phyloP scores from a whole-genome alignment of 2,329 filamentous ascomycete genomes.

The Alternaria sp. region DNA sequence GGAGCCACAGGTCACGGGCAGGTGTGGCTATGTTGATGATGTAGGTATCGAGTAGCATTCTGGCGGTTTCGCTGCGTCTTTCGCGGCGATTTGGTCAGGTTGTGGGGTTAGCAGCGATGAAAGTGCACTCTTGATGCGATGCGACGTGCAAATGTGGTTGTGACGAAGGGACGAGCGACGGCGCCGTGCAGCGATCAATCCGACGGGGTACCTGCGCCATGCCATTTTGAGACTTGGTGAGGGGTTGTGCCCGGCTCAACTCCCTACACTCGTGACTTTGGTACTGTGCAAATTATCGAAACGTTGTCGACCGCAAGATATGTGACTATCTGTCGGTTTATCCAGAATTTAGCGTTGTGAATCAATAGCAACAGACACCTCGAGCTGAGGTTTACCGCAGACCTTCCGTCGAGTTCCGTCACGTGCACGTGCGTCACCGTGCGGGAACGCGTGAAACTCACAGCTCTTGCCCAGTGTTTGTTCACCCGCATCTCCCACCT shows the following conservation, averaged over 20 bases:
- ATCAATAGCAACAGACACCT: not conserved
- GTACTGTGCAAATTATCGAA: not conserved
- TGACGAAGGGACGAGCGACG: conserved; percentile 27
- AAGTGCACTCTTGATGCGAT: conserved; percentile 22
- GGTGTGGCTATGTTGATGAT: conserved; percentile 38
- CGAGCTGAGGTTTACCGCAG: not conserved
- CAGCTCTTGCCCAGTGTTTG: not conserved
- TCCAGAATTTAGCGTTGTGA: not conserved
- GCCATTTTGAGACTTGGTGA: conserved; percentile 19
- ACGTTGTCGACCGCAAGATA: too few relatives aligned
- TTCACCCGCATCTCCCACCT: not conserved
- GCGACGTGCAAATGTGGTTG: conserved; percentile 27
- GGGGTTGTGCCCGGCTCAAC: conserved; percentile 15
- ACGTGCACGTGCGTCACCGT: not conserved
- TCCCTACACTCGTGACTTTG: conserved; percentile 15
- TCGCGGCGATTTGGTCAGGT: conserved; percentile 28
- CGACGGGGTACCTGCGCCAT: conserved; percentile 24
- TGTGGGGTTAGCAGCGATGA: conserved; percentile 33
- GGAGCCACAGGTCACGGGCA: conserved; percentile 27
- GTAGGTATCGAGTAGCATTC: conserved; percentile 19
- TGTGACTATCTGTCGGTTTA: not conserved
- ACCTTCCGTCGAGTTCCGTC: not conserved
- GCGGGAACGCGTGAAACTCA: not conserved
- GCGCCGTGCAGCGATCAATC: conserved; percentile 32
- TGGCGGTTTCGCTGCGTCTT: conserved; percentile 26